Conservation (phyloP, 2,329 filamentous ascomycete species). For the Scedosporium dehoogii region DNA sequence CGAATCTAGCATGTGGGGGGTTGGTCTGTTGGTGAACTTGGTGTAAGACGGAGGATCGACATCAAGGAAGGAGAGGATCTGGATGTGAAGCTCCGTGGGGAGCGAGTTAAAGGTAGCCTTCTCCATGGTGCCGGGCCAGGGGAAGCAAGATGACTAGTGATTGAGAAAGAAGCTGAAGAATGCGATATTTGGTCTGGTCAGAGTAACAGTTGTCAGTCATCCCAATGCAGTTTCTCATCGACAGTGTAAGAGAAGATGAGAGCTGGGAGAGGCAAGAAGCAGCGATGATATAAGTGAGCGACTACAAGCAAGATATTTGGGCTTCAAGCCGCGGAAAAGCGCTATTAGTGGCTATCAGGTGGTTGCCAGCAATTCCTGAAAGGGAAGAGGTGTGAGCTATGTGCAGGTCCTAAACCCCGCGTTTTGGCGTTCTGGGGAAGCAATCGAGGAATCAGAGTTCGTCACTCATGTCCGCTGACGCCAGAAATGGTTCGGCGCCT, state of each 20-base stretch:
- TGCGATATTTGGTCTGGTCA: no score
- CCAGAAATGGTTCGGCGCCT: no score
- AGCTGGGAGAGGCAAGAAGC: no score
- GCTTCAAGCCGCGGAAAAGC: neutral
- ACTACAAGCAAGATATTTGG: no score
- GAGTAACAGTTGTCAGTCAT: no score
- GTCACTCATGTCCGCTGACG: no score
- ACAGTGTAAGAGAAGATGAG: no score
- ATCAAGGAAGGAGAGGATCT: constrained; percentile 47
- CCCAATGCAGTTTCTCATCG: no score
- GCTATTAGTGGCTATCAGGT: neutral
- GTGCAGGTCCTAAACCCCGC: neutral
- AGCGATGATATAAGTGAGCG: no score
- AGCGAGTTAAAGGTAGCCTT: constrained; percentile 24
- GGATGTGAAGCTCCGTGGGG: constrained; percentile 51
- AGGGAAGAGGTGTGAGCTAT: neutral
- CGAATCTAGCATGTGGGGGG: constrained; percentile 19
- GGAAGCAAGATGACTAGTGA: neutral
- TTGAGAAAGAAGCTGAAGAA: no score
- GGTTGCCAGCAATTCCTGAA: neutral
- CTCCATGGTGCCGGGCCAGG: neutral
- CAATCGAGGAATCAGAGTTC: no score
- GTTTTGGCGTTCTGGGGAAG: neutral
- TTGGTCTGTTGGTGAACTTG: constrained; percentile 8
- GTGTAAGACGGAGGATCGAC: constrained; percentile 21